Percentiles rank a stretch among this genome's conserved stretches.
Evolutionary conservation across 2,329 filamentous ascomycete genomes (phyloP).

Genomic region (Coniochaeta ligniaria): DNA sequence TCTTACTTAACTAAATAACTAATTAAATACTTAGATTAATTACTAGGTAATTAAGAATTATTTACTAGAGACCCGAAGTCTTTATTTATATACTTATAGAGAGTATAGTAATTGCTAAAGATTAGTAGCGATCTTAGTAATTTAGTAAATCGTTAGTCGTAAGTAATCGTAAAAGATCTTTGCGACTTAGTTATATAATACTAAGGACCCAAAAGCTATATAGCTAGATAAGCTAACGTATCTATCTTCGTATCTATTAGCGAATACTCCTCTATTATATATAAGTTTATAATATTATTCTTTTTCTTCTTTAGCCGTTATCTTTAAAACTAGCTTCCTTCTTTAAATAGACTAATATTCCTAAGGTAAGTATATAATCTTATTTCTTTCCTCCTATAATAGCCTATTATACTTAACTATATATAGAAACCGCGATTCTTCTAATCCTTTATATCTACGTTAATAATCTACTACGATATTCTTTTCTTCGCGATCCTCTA

Average conservation of each 20-base stretch:
- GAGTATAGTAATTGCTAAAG: too few relatives aligned
- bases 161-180: too few relatives aligned
- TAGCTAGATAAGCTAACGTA: not conserved
- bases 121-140: not conserved
- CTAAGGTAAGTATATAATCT: not conserved
- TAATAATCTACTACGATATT: too few relatives aligned
- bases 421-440: too few relatives aligned
- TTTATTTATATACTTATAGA: not conserved
- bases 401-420: too few relatives aligned
- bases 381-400: not conserved
- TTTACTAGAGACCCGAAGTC: not conserved
- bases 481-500: too few relatives aligned
- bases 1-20: not conserved
- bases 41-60: not conserved
- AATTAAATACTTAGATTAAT: not conserved
- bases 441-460: too few relatives aligned
- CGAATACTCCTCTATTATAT: not conserved
- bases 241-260: not conserved
- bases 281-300: not conserved
- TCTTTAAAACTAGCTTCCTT: not conserved
- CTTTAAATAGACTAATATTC: not conserved
- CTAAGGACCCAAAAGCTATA: not conserved
- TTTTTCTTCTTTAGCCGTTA: not conserved
- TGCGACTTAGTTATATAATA: not conserved
- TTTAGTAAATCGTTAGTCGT: not conserved